Evolutionary conservation across 768 basidiomycete genomes (phyloP).

Genomic region (Hydnum rufescens): DNA sequence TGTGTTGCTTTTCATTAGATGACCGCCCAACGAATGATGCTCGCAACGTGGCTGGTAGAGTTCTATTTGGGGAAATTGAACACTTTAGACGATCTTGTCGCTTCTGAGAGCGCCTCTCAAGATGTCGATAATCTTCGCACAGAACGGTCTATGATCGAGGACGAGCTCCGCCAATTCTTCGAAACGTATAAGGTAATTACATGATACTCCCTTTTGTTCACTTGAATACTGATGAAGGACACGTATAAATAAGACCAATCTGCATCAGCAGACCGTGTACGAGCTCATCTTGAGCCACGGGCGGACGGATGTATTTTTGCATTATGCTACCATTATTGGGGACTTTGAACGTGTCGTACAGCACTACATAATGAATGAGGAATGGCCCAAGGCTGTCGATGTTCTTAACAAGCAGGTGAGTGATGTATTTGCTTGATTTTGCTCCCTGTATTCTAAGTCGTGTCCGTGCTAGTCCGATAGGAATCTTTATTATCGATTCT

Average conservation of each 20-base stretch:
- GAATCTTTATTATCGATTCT: slow-evolving; percentile 85
- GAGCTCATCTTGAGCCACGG: slow-evolving; percentile 91
- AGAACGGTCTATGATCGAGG: slow-evolving; percentile 69
- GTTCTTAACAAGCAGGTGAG: slow-evolving; percentile 74
- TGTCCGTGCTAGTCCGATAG: slow-evolving; percentile 26
- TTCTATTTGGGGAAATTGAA: slow-evolving; percentile 95
- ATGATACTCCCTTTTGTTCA: slow-evolving; percentile 11
- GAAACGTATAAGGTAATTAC: slow-evolving; percentile 85
- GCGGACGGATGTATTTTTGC: slow-evolving; percentile 76
- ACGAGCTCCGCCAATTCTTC: slow-evolving; percentile 83
- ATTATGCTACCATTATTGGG: slow-evolving; percentile 64
- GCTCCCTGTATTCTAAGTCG: background rate
- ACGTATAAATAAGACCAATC: slow-evolving; percentile 62
- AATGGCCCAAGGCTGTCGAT: slow-evolving; percentile 81
- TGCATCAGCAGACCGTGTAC: slow-evolving; percentile 72
- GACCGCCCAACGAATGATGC: slow-evolving; percentile 84
- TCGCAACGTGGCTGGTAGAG: slow-evolving; percentile 96
- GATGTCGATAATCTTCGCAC: slow-evolving; percentile 70
- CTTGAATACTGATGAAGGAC: too few relatives aligned
- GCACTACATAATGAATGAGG: slow-evolving; percentile 81
- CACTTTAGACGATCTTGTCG: slow-evolving; percentile 83
- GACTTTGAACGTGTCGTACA: slow-evolving; percentile 74
- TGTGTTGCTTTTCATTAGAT: slow-evolving; percentile 31
- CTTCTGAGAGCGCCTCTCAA: slow-evolving; percentile 60
- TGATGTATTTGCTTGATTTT: slow-evolving; percentile 4